These are phyloP conservation scores for Camellia japonica DNA, from an alignment of 148 eudicot species.

Conservation along the genomic window DNA sequence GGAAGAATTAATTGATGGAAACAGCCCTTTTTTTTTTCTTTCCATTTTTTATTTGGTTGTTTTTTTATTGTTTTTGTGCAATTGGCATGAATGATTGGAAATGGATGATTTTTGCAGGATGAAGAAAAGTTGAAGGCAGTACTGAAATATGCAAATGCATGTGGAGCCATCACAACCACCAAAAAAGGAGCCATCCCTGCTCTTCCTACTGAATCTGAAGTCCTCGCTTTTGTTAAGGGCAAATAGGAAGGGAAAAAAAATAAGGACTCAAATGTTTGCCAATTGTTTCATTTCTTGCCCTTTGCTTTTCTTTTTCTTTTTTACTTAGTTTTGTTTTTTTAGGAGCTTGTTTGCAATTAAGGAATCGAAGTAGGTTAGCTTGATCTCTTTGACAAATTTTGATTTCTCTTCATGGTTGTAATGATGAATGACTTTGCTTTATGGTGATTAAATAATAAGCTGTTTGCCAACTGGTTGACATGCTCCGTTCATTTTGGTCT, in stretches of 20 bases:
- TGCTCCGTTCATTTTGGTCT: too few relatives aligned
- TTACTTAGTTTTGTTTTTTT: background rate
- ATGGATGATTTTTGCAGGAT: constrained; percentile 53
- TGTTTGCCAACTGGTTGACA: too few relatives aligned
- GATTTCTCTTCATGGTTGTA: background rate
- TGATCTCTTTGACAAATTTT: background rate
- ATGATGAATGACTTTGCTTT: too few relatives aligned
- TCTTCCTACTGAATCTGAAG: constrained; percentile 58
- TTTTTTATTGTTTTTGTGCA: too few relatives aligned
- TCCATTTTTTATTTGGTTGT: too few relatives aligned
- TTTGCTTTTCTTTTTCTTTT: background rate
- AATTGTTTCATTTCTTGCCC: too few relatives aligned
- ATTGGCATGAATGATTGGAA: too few relatives aligned
- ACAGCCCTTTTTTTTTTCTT: too few relatives aligned
- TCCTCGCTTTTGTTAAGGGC: constrained; percentile 34
- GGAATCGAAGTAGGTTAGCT: background rate
- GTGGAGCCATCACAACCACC: constrained; percentile 82
- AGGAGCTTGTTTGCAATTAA: background rate
- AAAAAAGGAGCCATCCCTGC: constrained; percentile 83
- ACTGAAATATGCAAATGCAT: constrained; percentile 62
- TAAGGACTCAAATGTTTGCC: background rate
- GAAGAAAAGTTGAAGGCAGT: constrained; percentile 54
- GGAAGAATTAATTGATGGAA: too few relatives aligned
- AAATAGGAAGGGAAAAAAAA: background rate
- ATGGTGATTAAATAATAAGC: too few relatives aligned